Conservation (phyloP, 176 grass and related monocot species). For the Saccharum spontaneum region DNA sequence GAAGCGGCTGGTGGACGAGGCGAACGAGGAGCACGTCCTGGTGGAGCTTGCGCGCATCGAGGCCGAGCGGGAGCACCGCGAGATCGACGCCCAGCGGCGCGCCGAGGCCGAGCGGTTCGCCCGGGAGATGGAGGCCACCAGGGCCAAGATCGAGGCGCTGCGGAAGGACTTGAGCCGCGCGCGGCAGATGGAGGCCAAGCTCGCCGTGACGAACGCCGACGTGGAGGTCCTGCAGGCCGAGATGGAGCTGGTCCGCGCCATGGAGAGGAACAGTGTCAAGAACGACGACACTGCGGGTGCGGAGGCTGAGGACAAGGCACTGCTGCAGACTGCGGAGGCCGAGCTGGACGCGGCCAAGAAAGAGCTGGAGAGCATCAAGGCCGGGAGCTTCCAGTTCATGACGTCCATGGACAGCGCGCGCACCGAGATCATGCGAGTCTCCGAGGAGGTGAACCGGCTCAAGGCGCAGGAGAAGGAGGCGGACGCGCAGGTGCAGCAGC, state of each 20-base stretch:
- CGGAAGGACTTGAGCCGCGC: constrained; percentile 38
- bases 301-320: constrained; percentile 10
- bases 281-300: neutral
- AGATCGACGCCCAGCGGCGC: constrained; percentile 58
- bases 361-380: constrained; percentile 72
- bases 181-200: constrained; percentile 58
- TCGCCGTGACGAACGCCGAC: constrained; percentile 63
- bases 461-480: constrained; percentile 56
- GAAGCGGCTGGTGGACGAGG: constrained; percentile 64
- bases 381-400: constrained; percentile 76
- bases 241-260: constrained; percentile 87
- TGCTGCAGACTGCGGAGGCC: constrained; percentile 45
- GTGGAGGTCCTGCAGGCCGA: constrained; percentile 68
- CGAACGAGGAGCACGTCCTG: constrained; percentile 91
- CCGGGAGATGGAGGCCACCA: constrained; percentile 49
- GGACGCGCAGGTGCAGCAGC: constrained; percentile 60
- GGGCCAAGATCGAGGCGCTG: constrained; percentile 48
- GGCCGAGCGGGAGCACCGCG: constrained; percentile 76
- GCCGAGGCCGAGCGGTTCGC: constrained; percentile 50
- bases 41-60: constrained; percentile 97
- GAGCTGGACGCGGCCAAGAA: constrained; percentile 58
- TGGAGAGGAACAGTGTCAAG: constrained; percentile 46
- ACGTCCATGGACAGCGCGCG: constrained; percentile 76
- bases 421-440: constrained; percentile 52
- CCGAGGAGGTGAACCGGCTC: constrained; percentile 47